Evolutionary conservation across 202 grass and related monocot species (phyloP), one percentile per base, ranked within the genome.

Genomic region (Panicum hallii): DNA sequence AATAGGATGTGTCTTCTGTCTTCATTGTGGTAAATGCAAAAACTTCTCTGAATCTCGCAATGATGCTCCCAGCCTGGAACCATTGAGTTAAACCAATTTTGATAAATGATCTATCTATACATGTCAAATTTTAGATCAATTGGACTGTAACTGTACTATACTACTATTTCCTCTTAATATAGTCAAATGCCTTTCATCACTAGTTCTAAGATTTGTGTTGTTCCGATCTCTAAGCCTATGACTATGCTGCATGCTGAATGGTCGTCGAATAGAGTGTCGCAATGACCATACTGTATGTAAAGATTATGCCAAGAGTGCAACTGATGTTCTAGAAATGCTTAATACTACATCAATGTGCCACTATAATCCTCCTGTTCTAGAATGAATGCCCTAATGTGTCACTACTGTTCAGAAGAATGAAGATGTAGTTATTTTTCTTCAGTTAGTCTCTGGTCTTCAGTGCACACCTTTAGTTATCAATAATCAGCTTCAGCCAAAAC

Each of bases 231-330:
- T 65, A 55, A 77, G 12, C 16, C 8, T 66, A 58, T 70, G 7
- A 36, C 11, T 67, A 15, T 74, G 46, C 48, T 68, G 66, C 43
- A 52, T 72, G 83, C 28, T 3, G 9, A 1, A 15, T 52, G 6
- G 20, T 81, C 22, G 41, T 86, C 20, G 14, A 82, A 64, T 13
- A 83, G 13, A 40, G 26, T 32, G 36, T 34, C 50, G n/a, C 67
- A 67, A 30, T 11, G 11, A 73, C 48, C 17, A 47, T 7, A 66
- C 48, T 74, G 34, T 23, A 26, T 55, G 20, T 50, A 80, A 80
- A 68, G 20, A 16, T 84, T 54, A 76, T 66, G 30, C 43, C 34
- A 52, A 79, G 43, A 80, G 16, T 69, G 69, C 58, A 83, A 34
- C 70, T 19, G 9, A 58, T 72, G 7, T 70, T 62, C 6, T 67